These are phyloP conservation scores for Mortierella alpina DNA, from an alignment of 192 early-diverging fungal species.

Conservation along the genomic window DNA sequence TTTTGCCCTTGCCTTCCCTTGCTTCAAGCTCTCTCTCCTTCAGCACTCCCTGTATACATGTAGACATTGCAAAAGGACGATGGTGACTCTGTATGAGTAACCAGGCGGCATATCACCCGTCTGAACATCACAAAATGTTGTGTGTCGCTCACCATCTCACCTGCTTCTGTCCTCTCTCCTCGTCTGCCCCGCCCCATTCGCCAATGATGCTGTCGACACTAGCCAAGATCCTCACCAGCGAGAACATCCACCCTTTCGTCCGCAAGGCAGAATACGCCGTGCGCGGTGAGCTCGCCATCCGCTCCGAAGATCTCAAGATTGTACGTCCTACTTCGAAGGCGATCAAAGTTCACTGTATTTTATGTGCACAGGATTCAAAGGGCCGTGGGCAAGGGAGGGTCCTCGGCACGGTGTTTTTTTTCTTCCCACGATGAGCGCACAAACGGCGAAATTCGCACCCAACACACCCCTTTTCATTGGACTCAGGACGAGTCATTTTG, in stretches of 20 bases:
- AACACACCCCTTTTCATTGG: not conserved
- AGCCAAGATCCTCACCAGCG: conserved; percentile 74
- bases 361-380: not conserved
- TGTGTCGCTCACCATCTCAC: not conserved
- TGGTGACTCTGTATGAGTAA: no score
- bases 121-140: no score
- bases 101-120: no score
- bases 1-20: not conserved
- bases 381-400: not conserved
- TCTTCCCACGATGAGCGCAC: conserved; percentile 33
- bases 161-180: not conserved
- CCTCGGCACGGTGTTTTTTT: not conserved
- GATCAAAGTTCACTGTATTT: not conserved
- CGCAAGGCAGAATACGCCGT: conserved; percentile 93
- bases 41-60: not conserved
- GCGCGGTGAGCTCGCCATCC: conserved; percentile 93
- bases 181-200: not conserved
- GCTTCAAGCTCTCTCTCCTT: not conserved
- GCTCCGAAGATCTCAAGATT: conserved; percentile 83
- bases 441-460: not conserved
- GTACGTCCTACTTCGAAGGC: conserved; percentile 36
- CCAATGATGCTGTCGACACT: not conserved
- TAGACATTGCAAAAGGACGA: not conserved
- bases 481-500: not conserved
- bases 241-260: conserved; percentile 79